Evolutionary conservation across 208 protist genomes (phyloP), one percentile per base, ranked within the genome.

Genomic region (Leishmania amazonensis): DNA sequence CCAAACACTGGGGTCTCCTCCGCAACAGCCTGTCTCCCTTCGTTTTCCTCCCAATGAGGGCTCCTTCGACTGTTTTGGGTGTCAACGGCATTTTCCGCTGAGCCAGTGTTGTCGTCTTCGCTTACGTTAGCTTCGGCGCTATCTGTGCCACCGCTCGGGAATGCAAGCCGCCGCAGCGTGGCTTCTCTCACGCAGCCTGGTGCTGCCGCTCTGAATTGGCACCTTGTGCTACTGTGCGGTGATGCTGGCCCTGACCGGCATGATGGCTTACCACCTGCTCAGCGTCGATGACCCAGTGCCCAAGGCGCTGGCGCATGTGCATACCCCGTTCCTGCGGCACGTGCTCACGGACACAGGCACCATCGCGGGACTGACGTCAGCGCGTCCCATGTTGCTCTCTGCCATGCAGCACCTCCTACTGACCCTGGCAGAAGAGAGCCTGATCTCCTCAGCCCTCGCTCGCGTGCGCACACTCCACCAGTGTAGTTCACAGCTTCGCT

Each of bases 111-210:
- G 81, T 81, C 49, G 79, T 84, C 57, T 84, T 85, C 70, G 76
- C 81, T 35, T 78, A 85, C 49, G 75, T 85, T 76, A 76, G 76
- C 76, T 85, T 85, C 76, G 81, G 78, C 76, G 80, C 76, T 6
- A 81, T 85, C 68, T 85, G 81, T 49, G 81, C 76, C 58, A 85
- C 81, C 31, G 76, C 76, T 28, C 81, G 76, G 58, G 70, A 84
- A 47, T 80, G 81, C 71, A 80, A 80, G 71, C 81, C 72, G 81
- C 76, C 76, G 1, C 81, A 81, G 70, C 70, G 81, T 38, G 70
- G 80, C 60, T 57, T 80, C n/a, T 67, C 81, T 35, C 31, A 42
- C 81, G 75, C 2, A 78, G 70, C 70, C 68, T 84, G 7, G 75
- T 84, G 57, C 68, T 79, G 67, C 76, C 81, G 42, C 71, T 81